Percentiles rank a stretch among this genome's conserved stretches.
Evolutionary conservation across 257 asterid species (phyloP).

Genomic region (Paulownia fortunei): DNA sequence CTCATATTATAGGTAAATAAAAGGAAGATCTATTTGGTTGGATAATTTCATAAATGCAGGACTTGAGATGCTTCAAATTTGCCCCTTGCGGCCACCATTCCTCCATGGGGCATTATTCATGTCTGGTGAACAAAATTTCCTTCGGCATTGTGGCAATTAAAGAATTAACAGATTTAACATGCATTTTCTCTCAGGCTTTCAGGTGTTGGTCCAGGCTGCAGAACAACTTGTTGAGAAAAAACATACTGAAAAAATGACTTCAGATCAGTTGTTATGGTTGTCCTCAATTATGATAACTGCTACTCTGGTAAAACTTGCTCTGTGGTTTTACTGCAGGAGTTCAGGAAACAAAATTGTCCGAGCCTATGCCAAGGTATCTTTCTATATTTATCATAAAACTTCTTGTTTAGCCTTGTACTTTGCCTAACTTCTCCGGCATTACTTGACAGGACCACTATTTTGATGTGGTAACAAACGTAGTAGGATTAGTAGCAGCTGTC

Average conservation of each 20-base stretch:
- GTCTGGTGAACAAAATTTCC: neutral
- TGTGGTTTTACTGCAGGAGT: constrained; percentile 93
- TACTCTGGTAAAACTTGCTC: constrained; percentile 70
- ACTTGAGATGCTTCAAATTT: neutral
- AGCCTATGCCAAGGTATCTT: constrained; percentile 85
- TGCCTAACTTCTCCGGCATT: constrained; percentile 30
- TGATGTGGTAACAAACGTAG: constrained; percentile 88
- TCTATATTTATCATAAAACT: neutral
- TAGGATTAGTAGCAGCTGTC: constrained; percentile 84
- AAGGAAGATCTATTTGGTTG: neutral
- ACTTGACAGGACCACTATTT: constrained; percentile 82
- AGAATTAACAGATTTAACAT: neutral
- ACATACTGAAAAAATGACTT: constrained; percentile 62
- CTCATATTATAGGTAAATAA: neutral
- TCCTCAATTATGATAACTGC: constrained; percentile 82
- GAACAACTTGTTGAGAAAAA: constrained; percentile 62
- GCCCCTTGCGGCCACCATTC: neutral
- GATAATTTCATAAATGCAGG: neutral
- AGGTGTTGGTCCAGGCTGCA: constrained; percentile 80
- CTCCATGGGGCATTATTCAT: neutral
- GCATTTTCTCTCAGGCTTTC: constrained; percentile 63
- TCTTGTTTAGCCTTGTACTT: neutral
- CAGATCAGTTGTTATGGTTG: constrained; percentile 72
- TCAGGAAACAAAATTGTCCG: constrained; percentile 82
- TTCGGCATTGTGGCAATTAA: neutral